Percentiles rank a stretch among this genome's conserved stretches.
phyloP scores from a whole-genome alignment of 768 basidiomycete genomes.

The Hemileccinum rubropunctum region DNA sequence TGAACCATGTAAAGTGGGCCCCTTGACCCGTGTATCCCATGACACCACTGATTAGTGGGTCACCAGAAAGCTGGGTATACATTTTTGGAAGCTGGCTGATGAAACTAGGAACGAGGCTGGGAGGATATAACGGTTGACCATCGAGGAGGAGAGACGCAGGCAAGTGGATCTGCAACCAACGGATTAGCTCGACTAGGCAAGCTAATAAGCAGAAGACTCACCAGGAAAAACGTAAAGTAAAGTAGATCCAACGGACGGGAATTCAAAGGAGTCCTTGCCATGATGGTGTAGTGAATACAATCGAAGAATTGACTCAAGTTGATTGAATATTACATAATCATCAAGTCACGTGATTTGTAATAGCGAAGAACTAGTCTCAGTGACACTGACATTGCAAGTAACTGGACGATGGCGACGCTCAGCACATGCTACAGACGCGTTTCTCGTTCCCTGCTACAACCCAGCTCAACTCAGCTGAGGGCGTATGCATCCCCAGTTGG shows the following conservation, averaged over 20 bases:
- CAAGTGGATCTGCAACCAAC: constrained; percentile 52
- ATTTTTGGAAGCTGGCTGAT: constrained; percentile 43
- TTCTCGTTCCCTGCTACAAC: constrained; percentile 6
- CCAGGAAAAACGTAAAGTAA: constrained; percentile 72
- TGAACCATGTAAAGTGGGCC: constrained; percentile 55
- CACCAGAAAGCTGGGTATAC: constrained; percentile 59
- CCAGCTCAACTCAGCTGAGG: not conserved
- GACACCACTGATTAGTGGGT: constrained; percentile 61
- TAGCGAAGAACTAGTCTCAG: not conserved
- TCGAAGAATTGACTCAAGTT: too few relatives aligned
- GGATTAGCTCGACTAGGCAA: not conserved
- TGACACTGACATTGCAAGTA: not conserved
- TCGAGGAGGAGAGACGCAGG: constrained; percentile 70
- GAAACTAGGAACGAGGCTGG: constrained; percentile 44
- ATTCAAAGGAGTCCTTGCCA: constrained; percentile 38
- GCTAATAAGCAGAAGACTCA: constrained; percentile 26
- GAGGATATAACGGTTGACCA: constrained; percentile 63
- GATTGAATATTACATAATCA: not conserved
- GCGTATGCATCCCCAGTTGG: constrained; percentile 18
- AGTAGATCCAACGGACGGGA: constrained; percentile 63
- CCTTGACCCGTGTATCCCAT: constrained; percentile 40
- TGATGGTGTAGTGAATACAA: not conserved
- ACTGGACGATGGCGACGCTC: constrained; percentile 13
- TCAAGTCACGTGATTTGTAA: constrained; percentile 6
- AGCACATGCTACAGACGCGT: constrained; percentile 9